Conservation (phyloP, 2,329 filamentous ascomycete genomes). For the Furcasterigmium sp. region DNA sequence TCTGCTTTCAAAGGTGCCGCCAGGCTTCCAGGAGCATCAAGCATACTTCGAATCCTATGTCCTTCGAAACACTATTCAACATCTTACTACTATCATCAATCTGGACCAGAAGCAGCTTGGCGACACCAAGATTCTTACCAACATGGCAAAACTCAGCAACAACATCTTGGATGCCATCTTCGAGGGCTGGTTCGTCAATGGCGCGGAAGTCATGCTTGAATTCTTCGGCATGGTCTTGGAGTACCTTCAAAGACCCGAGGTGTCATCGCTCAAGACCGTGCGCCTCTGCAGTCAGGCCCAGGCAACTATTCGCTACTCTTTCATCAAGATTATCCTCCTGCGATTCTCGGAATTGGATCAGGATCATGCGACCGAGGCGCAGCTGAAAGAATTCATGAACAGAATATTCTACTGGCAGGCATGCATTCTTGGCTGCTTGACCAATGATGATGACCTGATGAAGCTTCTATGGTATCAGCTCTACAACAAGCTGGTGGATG, state of each 20-base stretch:
- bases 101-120: constrained; percentile 66
- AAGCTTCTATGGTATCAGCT: constrained; percentile 88
- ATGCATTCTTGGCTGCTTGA: constrained; percentile 74
- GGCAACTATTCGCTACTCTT: constrained; percentile 66
- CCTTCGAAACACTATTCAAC: constrained; percentile 67
- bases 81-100: constrained; percentile 65
- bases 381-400: constrained; percentile 68
- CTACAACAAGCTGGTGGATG: constrained; percentile 80
- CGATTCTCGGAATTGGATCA: constrained; percentile 80
- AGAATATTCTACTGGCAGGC: constrained; percentile 96
- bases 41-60: constrained; percentile 93
- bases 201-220: constrained; percentile 76
- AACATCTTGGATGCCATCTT: constrained; percentile 89
- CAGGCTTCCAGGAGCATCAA: constrained; percentile 90
- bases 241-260: constrained; percentile 79
- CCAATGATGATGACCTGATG: constrained; percentile 74
- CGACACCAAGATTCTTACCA: constrained; percentile 81
- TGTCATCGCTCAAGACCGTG: constrained; percentile 77
- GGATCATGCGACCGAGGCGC: constrained; percentile 49
- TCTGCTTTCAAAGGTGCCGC: constrained; percentile 80
- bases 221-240: constrained; percentile 82
- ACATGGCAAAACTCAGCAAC: constrained; percentile 72
- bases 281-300: constrained; percentile 86
- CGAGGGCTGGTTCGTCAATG: constrained; percentile 94
- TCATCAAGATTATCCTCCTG: constrained; percentile 75